Conservation (phyloP, 116 monocot species). For the Trichopus zeylanicus region DNA sequence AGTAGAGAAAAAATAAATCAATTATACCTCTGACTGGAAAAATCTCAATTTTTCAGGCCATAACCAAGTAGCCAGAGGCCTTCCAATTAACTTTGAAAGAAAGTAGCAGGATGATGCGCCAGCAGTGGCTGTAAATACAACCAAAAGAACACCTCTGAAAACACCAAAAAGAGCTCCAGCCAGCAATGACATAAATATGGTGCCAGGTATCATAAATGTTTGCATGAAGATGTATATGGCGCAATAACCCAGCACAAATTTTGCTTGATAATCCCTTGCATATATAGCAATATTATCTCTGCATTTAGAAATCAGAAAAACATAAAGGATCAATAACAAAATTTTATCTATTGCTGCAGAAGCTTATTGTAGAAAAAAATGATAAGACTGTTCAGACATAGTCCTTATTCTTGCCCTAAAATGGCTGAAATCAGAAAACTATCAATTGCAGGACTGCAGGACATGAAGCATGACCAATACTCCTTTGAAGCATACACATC, state of each 20-base stretch:
- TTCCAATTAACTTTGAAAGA: slow-evolving; percentile 77
- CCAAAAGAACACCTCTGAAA: slow-evolving; percentile 61
- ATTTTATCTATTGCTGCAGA: not conserved
- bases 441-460: too few relatives aligned
- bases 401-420: too few relatives aligned
- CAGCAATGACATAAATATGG: slow-evolving; percentile 85
- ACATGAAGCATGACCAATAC: too few relatives aligned
- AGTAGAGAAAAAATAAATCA: not conserved
- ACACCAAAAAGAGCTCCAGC: slow-evolving; percentile 92
- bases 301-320: slow-evolving; percentile 9
- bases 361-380: not conserved
- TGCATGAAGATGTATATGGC: slow-evolving; percentile 95
- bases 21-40: slow-evolving; percentile 72
- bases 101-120: slow-evolving; percentile 93
- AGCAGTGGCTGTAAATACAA: slow-evolving; percentile 69
- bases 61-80: slow-evolving; percentile 60
- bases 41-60: slow-evolving; percentile 85
- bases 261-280: slow-evolving; percentile 62
- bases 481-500: too few relatives aligned
- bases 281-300: slow-evolving; percentile 75
- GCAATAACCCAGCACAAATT: slow-evolving; percentile 84
- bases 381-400: too few relatives aligned
- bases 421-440: too few relatives aligned
- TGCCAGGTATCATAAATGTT: slow-evolving; percentile 99
- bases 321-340: not conserved